Evolutionary conservation across 176 grass and related monocot genomes (phyloP).

Genomic region (Juncus effusus): DNA sequence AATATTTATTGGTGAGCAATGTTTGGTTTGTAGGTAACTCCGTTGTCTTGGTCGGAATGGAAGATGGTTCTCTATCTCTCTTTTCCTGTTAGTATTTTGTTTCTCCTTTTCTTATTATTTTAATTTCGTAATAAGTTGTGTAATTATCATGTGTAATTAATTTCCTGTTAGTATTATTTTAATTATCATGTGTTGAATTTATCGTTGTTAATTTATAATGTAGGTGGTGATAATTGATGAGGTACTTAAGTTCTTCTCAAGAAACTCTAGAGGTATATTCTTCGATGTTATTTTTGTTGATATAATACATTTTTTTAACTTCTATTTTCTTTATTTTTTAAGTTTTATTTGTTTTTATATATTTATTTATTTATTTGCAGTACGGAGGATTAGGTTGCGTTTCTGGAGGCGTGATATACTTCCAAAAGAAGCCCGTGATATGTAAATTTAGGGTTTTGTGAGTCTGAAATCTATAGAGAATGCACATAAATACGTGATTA

Average conservation of each 20-base stretch:
- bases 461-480: slow-evolving; percentile 24
- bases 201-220: neutral
- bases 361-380: slow-evolving; percentile 23
- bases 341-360: neutral
- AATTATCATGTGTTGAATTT: neutral
- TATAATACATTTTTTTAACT: neutral
- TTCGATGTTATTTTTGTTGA: neutral
- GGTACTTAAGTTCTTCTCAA: slow-evolving; percentile 52
- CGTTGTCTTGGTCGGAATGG: slow-evolving; percentile 88
- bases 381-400: slow-evolving; percentile 33
- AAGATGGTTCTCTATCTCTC: slow-evolving; percentile 87
- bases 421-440: slow-evolving; percentile 35
- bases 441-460: slow-evolving; percentile 28
- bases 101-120: slow-evolving; percentile 12
- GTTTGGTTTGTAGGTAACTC: slow-evolving; percentile 66
- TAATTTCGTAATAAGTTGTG: neutral
- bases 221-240: slow-evolving; percentile 47
- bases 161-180: too few relatives aligned
- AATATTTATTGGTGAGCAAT: neutral
- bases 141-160: slow-evolving; percentile 5
- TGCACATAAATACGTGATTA: slow-evolving; percentile 19
- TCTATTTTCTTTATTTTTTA: neutral
- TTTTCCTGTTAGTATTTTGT: slow-evolving; percentile 77
- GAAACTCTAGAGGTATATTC: slow-evolving; percentile 40
- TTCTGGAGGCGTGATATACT: slow-evolving; percentile 38